phyloP scores from a whole-genome alignment of 768 basidiomycete genomes.

The Naganishia vaughanmartiniae region DNA sequence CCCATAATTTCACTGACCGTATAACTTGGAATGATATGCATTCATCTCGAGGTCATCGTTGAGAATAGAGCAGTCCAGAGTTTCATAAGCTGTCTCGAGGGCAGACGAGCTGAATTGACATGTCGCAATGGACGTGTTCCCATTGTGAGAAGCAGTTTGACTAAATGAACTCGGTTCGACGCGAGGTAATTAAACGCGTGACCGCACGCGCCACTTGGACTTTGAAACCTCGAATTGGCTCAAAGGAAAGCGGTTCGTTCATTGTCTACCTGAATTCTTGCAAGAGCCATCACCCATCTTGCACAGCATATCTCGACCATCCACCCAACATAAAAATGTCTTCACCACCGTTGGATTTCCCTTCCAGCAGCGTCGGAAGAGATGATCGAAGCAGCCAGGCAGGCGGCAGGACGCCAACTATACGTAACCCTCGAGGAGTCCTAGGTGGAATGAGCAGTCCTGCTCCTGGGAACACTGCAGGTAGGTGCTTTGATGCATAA shows the following conservation, averaged over 20 bases:
- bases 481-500: not conserved
- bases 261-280: slow-evolving; percentile 3
- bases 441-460: slow-evolving; percentile 10
- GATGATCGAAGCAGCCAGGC: slow-evolving; percentile 30
- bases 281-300: not conserved
- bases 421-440: slow-evolving; percentile 12
- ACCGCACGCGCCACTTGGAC: not conserved
- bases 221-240: not conserved
- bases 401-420: slow-evolving; percentile 21
- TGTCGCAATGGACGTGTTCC: not conserved
- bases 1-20: not conserved
- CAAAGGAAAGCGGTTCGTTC: not conserved
- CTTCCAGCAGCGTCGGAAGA: slow-evolving; percentile 49
- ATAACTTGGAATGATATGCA: not conserved
- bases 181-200: slow-evolving; percentile 11
- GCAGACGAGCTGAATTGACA: not conserved
- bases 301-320: not conserved
- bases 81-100: too few species aligned
- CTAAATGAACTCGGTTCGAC: too few species aligned
- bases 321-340: slow-evolving; percentile 31
- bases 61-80: too few species aligned
- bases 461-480: slow-evolving; percentile 9
- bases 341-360: slow-evolving; percentile 53
- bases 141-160: slow-evolving; percentile 9
- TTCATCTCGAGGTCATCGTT: too few species aligned